Evolutionary conservation across 805 yeast species (phyloP), one percentile per base, ranked within the genome.

Genomic region (Candida namnaoensis): DNA sequence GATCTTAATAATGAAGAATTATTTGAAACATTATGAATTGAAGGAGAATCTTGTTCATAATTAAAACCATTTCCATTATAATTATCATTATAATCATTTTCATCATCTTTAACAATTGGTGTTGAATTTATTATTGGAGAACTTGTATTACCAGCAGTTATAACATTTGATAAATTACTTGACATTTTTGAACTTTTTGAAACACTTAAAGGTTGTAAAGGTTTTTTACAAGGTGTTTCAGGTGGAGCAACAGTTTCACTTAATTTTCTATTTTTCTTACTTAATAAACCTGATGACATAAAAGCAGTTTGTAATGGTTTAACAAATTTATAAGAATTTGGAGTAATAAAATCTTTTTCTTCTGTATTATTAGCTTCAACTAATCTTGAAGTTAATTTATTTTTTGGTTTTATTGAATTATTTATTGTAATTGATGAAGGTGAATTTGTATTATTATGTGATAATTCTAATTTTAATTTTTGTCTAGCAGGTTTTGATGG

Each of bases 291-390:
- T 0, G 85, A 65, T 3, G 90, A 74, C 57, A 77, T 71, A 60
- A 87, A 87, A 13, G 93, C 95, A 0, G 90, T 81, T 57, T 86
- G 95, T 34, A 87, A 68, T 3, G 96, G 96, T 55, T 82, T 84
- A 23, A 84, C 93, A 38, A 78, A 75, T 47, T 78, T 74, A 60
- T 81, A 85, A 13, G 73, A 66, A 34, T 71, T 76, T 1, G 83
- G 80, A 0, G 81, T 72, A 32, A 60, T 52, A 43, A 65, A 65
- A n/a, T 57, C 57, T 11, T 41, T 35, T 30, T 26, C 40, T 11
- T 30, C 3, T 35, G 14, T 15, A 38, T 27, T 38, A 45, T 34
- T 15, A 34, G 24, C 12, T 34, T 30, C 14, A 9, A 30, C 33
- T 6, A 33, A 44, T 32, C n/a, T 40, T 36, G 34, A 8, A 27